These are phyloP conservation scores for Primulina huaijiensis DNA, from an alignment of 257 asterid species.

Conservation along the genomic window DNA sequence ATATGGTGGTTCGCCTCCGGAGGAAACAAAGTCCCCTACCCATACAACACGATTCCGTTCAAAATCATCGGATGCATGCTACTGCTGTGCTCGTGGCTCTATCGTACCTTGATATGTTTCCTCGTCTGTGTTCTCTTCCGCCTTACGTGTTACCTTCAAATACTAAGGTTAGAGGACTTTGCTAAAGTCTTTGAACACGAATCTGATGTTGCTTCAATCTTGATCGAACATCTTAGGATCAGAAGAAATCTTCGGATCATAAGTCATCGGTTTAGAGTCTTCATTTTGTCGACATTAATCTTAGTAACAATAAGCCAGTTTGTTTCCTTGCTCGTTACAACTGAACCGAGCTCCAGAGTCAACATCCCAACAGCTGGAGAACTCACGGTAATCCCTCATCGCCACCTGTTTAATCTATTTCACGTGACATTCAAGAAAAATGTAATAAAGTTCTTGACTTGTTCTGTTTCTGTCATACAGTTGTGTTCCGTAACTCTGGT, in stretches of 20 bases:
- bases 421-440: neutral
- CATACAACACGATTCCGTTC: constrained; percentile 59
- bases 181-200: constrained; percentile 70
- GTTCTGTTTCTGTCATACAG: constrained; percentile 38
- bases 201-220: constrained; percentile 61
- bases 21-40: constrained; percentile 74
- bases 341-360: constrained; percentile 45
- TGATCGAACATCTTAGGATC: constrained; percentile 81
- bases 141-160: constrained; percentile 70
- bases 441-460: neutral
- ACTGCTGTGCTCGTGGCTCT: constrained; percentile 76
- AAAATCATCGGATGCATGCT: constrained; percentile 53
- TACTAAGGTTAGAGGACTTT: constrained; percentile 72
- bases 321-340: constrained; percentile 57
- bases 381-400: constrained; percentile 51
- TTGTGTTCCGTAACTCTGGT: constrained; percentile 73
- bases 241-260: constrained; percentile 73
- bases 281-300: constrained; percentile 59
- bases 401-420: neutral
- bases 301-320: constrained; percentile 82
- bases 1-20: constrained; percentile 94
- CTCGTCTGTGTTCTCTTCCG: constrained; percentile 85
- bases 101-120: constrained; percentile 67
- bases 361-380: constrained; percentile 75
- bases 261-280: constrained; percentile 82